Evolutionary conservation across 495 filamentous ascomycete genomes (phyloP).

Genomic region (Podospora tetraspora): DNA sequence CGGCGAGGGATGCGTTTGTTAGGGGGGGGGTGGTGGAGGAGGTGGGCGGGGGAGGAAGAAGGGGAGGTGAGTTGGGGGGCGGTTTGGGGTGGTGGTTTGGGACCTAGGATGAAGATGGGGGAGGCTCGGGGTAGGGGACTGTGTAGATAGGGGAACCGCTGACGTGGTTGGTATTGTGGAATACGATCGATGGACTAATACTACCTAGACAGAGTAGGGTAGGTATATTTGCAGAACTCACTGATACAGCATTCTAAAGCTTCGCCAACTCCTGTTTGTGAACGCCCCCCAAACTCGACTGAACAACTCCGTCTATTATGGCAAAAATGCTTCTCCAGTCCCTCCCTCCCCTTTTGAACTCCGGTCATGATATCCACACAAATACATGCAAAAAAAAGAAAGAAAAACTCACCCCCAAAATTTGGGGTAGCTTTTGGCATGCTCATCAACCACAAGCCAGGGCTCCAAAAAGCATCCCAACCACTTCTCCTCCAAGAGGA

Average conservation of each 20-base stretch:
- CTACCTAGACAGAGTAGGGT: background rate
- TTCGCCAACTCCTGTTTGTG: background rate
- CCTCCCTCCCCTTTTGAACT: constrained; percentile 4
- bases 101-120: background rate
- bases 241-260: background rate
- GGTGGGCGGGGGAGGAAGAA: constrained; percentile 56
- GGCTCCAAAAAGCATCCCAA: background rate
- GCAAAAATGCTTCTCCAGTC: background rate
- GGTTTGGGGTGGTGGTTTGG: no score
- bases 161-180: background rate
- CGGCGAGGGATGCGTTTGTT: constrained; percentile 78
- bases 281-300: background rate
- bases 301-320: background rate
- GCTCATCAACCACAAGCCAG: no score
- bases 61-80: constrained; percentile 20
- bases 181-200: background rate
- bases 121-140: no score
- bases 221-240: background rate
- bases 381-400: constrained; percentile 1
- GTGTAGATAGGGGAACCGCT: no score
- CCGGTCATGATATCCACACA: background rate
- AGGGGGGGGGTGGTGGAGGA: constrained; percentile 59
- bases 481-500: background rate
- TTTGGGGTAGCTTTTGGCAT: background rate
- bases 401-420: background rate